Percentiles rank a stretch among this genome's conserved stretches.
These are phyloP conservation scores for Williopsis jadinii DNA, from an alignment of 1,139 yeast species.

Conservation along the genomic window DNA sequence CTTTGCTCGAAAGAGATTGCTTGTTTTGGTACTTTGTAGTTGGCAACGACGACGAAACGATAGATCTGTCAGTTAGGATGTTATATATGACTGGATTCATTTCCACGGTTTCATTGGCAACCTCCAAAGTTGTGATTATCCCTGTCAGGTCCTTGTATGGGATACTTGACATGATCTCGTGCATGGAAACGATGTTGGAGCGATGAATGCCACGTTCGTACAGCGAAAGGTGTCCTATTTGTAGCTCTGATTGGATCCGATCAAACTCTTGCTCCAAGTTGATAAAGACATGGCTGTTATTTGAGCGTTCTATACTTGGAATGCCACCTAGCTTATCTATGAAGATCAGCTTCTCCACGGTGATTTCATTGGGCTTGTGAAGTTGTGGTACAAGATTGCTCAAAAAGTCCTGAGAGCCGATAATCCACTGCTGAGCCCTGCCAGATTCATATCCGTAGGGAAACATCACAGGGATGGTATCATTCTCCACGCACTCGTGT, in stretches of 20 bases:
- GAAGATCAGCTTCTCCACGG: constrained; percentile 74
- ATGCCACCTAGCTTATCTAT: constrained; percentile 84
- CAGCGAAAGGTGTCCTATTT: constrained; percentile 18
- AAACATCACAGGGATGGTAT: constrained; percentile 16
- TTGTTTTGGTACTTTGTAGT: constrained; percentile 40
- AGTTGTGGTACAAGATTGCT: constrained; percentile 13
- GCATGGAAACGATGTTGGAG: constrained; percentile 28
- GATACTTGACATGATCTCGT: constrained; percentile 25
- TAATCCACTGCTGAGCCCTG: constrained; percentile 12
- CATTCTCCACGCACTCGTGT: constrained; percentile 2
- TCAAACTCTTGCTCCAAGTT: constrained; percentile 79
- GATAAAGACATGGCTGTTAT: constrained; percentile 81
- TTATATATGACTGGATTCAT: constrained; percentile 76
- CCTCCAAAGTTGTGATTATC: constrained; percentile 27
- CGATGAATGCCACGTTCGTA: constrained; percentile 21
- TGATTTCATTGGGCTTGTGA: constrained; percentile 21
- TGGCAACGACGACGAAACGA: constrained; percentile 90
- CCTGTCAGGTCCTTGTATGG: constrained; percentile 33
- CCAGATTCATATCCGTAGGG: constrained; percentile 15
- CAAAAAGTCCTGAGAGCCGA: constrained; percentile 14
- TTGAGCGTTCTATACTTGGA: constrained; percentile 76
- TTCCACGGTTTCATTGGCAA: constrained; percentile 19
- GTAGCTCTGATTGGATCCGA: constrained; percentile 55
- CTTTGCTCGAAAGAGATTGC: constrained; percentile 8
- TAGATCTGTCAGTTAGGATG: constrained; percentile 82